Evolutionary conservation across 257 asterid species (phyloP).

Genomic region (Osmanthus fragrans): DNA sequence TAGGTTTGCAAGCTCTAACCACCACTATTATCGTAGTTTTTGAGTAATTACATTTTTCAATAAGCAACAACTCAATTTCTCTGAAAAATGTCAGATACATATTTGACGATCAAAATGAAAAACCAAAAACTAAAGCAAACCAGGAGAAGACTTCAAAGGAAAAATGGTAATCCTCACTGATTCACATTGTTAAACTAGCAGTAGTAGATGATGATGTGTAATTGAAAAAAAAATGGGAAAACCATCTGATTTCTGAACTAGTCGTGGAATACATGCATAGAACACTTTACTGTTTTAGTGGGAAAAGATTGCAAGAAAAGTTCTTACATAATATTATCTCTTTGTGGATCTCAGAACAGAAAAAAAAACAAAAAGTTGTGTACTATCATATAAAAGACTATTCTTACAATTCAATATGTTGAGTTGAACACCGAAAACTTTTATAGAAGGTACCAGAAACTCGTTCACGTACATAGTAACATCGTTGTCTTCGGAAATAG

Average conservation of each 20-base stretch:
- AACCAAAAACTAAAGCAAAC: not conserved
- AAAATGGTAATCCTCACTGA: not conserved
- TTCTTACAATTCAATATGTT: not conserved
- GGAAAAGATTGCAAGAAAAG: not conserved
- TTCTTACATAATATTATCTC: not conserved
- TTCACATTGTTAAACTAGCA: not conserved
- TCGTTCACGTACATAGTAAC: not conserved
- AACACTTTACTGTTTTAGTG: no score
- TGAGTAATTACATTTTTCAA: not conserved
- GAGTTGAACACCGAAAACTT: not conserved
- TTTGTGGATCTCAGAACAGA: not conserved
- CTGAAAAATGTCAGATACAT: not conserved
- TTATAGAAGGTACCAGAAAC: not conserved
- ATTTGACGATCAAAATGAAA: not conserved
- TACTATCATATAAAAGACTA: not conserved
- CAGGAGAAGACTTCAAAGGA: not conserved
- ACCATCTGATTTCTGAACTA: not conserved
- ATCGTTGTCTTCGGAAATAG: not conserved
- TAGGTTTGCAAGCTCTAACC: constrained; percentile 14
- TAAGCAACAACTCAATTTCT: not conserved
- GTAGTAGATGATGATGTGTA: not conserved
- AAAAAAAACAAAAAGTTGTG: not conserved
- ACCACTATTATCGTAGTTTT: constrained; percentile 9
- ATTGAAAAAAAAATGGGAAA: not conserved
- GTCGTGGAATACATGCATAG: not conserved